Evolutionary conservation across 176 grass and related monocot genomes (phyloP).

Genomic region (Carex parvula): DNA sequence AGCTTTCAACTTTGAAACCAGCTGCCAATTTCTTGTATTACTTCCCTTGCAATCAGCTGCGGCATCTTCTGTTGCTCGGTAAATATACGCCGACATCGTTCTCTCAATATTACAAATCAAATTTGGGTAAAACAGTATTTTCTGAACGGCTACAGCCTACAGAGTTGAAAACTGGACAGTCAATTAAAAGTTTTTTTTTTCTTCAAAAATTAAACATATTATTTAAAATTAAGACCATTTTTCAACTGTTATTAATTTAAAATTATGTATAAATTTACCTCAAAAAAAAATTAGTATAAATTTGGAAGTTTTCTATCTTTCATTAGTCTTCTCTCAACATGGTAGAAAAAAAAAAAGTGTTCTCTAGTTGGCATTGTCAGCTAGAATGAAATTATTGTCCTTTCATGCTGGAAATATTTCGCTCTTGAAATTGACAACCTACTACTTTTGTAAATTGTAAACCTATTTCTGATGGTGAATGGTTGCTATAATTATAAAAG

Average conservation of each 20-base stretch:
- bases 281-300: background rate
- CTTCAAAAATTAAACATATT: background rate
- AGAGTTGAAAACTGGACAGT: no score
- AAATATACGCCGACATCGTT: no score
- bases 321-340: background rate
- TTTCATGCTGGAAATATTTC: background rate
- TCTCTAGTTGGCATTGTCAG: no score
- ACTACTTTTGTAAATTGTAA: background rate
- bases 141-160: no score
- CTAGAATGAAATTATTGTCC: background rate
- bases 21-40: no score
- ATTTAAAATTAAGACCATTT: background rate
- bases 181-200: no score
- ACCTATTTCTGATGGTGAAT: background rate
- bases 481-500: background rate
- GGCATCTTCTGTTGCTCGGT: no score
- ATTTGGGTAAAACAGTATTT: no score
- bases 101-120: no score
- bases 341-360: no score
- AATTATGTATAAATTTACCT: background rate
- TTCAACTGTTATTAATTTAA: background rate
- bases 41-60: no score
- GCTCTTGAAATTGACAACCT: background rate
- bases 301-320: background rate
- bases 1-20: no score